These are phyloP conservation scores for Saraca asoca DNA, from an alignment of 331 rosid genomes.

Conservation along the genomic window DNA sequence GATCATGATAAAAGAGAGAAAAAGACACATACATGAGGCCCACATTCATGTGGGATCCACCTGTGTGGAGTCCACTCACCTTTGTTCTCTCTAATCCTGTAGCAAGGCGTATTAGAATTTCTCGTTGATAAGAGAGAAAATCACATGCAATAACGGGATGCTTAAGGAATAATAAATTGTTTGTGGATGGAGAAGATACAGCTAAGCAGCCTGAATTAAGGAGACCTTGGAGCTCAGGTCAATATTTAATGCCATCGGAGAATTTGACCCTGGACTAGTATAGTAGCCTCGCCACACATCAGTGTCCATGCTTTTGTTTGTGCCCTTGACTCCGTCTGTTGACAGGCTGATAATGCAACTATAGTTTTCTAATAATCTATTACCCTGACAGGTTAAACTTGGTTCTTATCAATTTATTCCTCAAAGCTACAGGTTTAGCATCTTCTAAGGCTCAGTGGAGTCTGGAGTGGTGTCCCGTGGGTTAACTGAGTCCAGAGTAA, in stretches of 20 bases:
- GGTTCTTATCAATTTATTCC: too few species aligned
- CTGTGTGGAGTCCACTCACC: too few species aligned
- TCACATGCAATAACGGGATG: too few species aligned
- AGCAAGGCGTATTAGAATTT: too few species aligned
- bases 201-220: constrained; percentile 7
- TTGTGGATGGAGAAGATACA: constrained; percentile 8
- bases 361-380: constrained; percentile 7
- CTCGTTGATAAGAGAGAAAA: too few species aligned
- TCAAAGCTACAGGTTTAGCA: too few species aligned
- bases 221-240: constrained; percentile 2
- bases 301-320: neutral
- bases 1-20: too few species aligned
- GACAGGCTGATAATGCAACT: neutral
- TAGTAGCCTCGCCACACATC: neutral
- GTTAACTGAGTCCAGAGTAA: neutral
- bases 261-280: constrained; percentile 11
- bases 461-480: neutral
- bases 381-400: neutral
- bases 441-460: neutral
- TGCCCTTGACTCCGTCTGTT: neutral
- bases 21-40: too few species aligned
- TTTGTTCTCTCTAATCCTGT: too few species aligned
- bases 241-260: neutral
- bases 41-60: too few species aligned
- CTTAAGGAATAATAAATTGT: constrained; percentile 8